Evolutionary conservation across 148 eudicot species (phyloP), one percentile per base, ranked within the genome.

Genomic region (Vaccinium macrocarpon): DNA sequence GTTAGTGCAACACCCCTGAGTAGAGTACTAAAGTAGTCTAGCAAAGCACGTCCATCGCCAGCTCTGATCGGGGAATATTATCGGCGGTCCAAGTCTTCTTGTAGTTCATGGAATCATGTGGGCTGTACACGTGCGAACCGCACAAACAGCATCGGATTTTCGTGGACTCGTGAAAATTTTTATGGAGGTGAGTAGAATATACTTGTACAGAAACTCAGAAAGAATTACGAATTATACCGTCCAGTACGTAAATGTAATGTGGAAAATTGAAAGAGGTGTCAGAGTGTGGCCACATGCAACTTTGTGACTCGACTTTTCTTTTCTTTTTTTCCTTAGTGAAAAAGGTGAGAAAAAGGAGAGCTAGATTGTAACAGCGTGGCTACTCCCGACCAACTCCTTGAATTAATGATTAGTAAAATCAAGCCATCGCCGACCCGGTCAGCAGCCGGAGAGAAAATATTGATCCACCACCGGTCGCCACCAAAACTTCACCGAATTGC

Each of bases 121-220:
- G 57, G 77, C 57, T 49, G 76, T 82, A 50, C 83, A 82, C 76
- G 77, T 82, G 83, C 61, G 59, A 82, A 82, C 76, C 15, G 61
- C 61, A 68, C 75, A 66, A 81, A 23, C 38, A 62, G 56, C 52
- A 21, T 81, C 38, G 56, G n/a, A 64, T n/a, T 13, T 81, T n/a
- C 21, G 25, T 80, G 72, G 51, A n/a, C 72, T 32, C 72, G 55
- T 62, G 82, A 81, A 51, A 35, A 68, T 23, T 11, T 11, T 68
- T 0, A 8, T 2, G 27, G 72, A 11, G 35, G 16, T 66, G 72
- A 11, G 6, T n/a, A 23, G n/a, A 13, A 25, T 64, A 7, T n/a
- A n/a, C 70, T 64, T 23, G 3, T 27, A 23, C 70, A 23, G 11
- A 32, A 32, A 32, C 35, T 32, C 35, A 2, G 35, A n/a, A 2